These are phyloP conservation scores for Hirsutella rhossiliensis DNA, from an alignment of 2,329 filamentous ascomycete species.

Conservation along the genomic window DNA sequence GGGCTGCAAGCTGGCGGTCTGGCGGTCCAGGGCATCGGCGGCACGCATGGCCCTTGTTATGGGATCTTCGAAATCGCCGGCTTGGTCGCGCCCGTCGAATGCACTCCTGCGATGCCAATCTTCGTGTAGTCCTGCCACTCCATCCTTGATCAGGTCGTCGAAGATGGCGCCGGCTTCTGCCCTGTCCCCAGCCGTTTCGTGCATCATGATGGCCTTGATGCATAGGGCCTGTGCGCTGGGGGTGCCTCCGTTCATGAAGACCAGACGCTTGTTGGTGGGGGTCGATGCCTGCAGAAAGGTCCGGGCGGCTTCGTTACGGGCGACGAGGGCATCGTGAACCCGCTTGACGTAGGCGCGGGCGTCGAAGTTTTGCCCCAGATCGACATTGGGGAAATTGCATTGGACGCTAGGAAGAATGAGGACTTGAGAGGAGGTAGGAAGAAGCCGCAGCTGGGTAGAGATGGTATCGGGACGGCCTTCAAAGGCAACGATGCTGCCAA, in stretches of 20 bases:
- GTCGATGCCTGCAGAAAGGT: conserved; percentile 37
- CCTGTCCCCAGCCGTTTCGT: conserved; percentile 36
- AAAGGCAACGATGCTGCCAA: conserved; percentile 45
- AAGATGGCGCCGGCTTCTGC: conserved; percentile 39
- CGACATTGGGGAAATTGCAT: conserved; percentile 27
- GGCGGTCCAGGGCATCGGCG: conserved; percentile 43
- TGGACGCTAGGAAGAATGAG: conserved; percentile 42
- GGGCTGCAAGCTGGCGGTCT: conserved; percentile 42
- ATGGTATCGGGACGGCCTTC: conserved; percentile 44
- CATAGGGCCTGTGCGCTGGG: conserved; percentile 41
- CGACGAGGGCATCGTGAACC: conserved; percentile 36
- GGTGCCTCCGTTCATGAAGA: conserved; percentile 49
- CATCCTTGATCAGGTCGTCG: conserved; percentile 35
- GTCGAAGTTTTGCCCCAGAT: conserved; percentile 15
- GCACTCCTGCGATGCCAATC: conserved; percentile 8
- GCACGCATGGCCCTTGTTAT: conserved; percentile 44
- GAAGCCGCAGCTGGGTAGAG: conserved; percentile 45
- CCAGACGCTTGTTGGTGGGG: conserved; percentile 36
- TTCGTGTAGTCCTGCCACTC: conserved; percentile 25
- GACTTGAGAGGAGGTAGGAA: conserved; percentile 46
- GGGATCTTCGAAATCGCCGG: conserved; percentile 29
- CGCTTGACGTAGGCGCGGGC: conserved; percentile 28
- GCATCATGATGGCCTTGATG: conserved; percentile 39
- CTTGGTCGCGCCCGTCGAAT: not conserved
- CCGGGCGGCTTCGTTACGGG: conserved; percentile 34